Evolutionary conservation across 208 protist species (phyloP).

Genomic region (Vickermania spadyakhi): DNA sequence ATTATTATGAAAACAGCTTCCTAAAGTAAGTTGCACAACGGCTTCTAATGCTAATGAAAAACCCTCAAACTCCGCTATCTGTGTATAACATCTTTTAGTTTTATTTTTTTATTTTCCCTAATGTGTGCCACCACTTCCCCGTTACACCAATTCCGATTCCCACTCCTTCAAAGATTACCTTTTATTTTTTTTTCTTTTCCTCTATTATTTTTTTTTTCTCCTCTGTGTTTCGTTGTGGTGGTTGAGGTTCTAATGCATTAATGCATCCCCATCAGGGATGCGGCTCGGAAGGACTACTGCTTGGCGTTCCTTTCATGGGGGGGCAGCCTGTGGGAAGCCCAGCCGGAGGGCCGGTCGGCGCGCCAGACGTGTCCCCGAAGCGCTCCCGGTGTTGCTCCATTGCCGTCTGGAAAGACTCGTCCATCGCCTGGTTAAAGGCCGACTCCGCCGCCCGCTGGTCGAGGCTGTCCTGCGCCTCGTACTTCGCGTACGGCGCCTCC

Average conservation of each 20-base stretch:
- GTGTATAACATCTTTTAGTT: too few species aligned
- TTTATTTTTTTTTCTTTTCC: not conserved
- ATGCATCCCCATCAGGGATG: too few species aligned
- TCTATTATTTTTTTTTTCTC: constrained; percentile 1
- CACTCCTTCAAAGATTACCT: too few species aligned
- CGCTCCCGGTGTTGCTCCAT: constrained; percentile 51
- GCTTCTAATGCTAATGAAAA: too few species aligned
- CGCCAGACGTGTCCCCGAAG: constrained; percentile 43
- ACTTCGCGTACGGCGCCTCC: constrained; percentile 64
- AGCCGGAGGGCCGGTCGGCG: constrained; percentile 23
- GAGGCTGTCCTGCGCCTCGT: constrained; percentile 44
- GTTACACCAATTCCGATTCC: too few species aligned
- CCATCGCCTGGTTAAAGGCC: constrained; percentile 20
- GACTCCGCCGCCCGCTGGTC: constrained; percentile 21
- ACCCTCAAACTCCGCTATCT: too few species aligned
- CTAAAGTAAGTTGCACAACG: too few species aligned
- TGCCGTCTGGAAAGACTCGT: constrained; percentile 50
- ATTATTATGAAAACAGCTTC: too few species aligned
- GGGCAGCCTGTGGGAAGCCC: constrained; percentile 49
- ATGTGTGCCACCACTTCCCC: too few species aligned
- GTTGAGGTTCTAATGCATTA: not conserved
- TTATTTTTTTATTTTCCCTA: too few species aligned
- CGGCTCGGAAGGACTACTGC: too few species aligned
- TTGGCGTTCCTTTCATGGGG: constrained; percentile 24
- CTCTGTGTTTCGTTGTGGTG: too few species aligned